phyloP scores from a whole-genome alignment of 148 eudicot species.

The Euryodendron excelsum region DNA sequence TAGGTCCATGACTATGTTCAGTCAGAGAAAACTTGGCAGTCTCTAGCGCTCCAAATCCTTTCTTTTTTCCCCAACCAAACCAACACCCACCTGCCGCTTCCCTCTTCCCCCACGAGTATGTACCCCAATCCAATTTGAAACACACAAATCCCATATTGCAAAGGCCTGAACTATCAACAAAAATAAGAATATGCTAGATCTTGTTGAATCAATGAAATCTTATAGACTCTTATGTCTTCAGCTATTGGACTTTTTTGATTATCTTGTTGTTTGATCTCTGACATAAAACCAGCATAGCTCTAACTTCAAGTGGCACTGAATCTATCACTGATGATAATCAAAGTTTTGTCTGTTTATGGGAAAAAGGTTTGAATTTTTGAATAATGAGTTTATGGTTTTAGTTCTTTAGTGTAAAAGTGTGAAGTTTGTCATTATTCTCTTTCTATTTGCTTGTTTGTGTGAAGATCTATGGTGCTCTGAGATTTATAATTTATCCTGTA shows the following conservation, averaged over 20 bases:
- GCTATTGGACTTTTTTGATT: not conserved
- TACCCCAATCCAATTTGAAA: not conserved
- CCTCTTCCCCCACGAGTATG: not conserved
- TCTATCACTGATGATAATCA: not conserved
- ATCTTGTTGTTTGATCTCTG: not conserved
- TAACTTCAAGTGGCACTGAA: not conserved
- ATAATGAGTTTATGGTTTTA: constrained; percentile 1
- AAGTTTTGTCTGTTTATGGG: not conserved
- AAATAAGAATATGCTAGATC: not conserved
- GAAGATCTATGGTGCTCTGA: not conserved
- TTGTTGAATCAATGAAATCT: not conserved
- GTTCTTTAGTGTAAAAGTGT: not conserved
- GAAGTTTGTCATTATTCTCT: not conserved
- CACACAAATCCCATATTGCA: not conserved
- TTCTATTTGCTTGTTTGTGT: not conserved
- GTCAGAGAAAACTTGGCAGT: not conserved
- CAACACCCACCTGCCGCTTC: not conserved
- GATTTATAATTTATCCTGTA: constrained; percentile 10
- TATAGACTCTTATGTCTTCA: not conserved
- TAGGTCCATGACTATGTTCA: not conserved
- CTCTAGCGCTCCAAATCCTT: not conserved
- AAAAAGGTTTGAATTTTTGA: not conserved
- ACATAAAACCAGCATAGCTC: not conserved
- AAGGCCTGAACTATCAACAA: not conserved
- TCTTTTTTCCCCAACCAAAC: not conserved